A percentile compares a stretch with the other conserved stretches of the same genome.
phyloP scores from a whole-genome alignment of 768 basidiomycete species.

The Lactifluus volemus region DNA sequence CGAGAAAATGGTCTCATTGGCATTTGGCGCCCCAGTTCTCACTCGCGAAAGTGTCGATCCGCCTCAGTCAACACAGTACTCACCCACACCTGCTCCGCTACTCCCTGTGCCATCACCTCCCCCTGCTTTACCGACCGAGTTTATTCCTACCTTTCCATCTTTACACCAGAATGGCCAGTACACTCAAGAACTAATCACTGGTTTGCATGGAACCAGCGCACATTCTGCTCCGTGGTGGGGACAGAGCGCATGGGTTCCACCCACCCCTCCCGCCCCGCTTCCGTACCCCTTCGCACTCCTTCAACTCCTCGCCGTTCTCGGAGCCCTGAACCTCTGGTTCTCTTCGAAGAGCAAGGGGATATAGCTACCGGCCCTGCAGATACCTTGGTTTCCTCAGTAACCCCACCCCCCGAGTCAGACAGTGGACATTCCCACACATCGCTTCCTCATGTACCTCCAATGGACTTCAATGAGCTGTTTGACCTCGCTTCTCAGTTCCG shows the following conservation, averaged over 20 bases:
- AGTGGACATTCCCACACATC: neutral
- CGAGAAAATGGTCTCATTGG: neutral
- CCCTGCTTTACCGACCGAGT: conserved; percentile 7
- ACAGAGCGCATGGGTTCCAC: conserved; percentile 10
- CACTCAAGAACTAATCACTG: neutral
- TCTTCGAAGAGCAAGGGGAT: neutral
- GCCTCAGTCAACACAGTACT: neutral
- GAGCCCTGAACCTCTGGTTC: conserved; percentile 7
- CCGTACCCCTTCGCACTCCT: conserved; percentile 12
- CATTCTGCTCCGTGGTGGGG: conserved; percentile 10
- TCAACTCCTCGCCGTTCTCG: conserved; percentile 2
- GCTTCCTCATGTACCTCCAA: conserved; percentile 18
- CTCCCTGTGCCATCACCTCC: conserved; percentile 16
- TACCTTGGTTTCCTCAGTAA: neutral
- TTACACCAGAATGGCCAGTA: neutral
- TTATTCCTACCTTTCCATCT: conserved; percentile 6
- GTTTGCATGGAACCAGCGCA: neutral
- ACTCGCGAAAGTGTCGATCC: neutral
- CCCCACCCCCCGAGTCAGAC: neutral
- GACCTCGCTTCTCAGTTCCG: conserved; percentile 20
- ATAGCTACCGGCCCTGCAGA: neutral
- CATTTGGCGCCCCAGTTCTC: neutral
- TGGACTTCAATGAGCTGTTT: conserved; percentile 19
- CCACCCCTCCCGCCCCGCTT: conserved; percentile 9
- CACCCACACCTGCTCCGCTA: neutral